Evolutionary conservation across 768 basidiomycete genomes (phyloP), one percentile per base, ranked within the genome.

Genomic region (Pleurotus salmoneostramineus): DNA sequence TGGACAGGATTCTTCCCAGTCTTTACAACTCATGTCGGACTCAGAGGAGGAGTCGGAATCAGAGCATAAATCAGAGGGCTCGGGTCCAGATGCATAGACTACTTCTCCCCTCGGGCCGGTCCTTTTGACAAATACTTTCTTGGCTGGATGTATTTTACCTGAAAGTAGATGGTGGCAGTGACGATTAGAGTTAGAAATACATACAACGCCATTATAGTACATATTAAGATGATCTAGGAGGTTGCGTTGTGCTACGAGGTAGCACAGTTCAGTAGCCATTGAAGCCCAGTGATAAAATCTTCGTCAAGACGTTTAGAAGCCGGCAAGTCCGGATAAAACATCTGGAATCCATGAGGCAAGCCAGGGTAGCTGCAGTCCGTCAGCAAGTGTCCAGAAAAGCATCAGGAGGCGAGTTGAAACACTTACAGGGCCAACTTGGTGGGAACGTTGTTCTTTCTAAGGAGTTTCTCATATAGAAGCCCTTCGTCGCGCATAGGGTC

Each of bases 401-500:
- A 7, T 15, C 17, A n/a, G 10, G 15, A 50, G 32, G 31, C 44
- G 35, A 36, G n/a, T 34, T 15, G 5, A 36, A 50, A 0, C 31
- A 61, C 62, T 49, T 48, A 68, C 66, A 65, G 36, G 35, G 63
- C 62, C 17, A 69, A 17, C 46, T 60, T 66, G 6, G 64, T 65
- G 34, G 56, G 21, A 1, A 68, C 66, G 0, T 66, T 63, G 5
- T 56, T 57, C 36, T 69, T 64, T 6, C 62, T 57, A 10, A 70
- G 58, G 3, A 63, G 34, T 37, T 61, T 58, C 36, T 63, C 69
- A 50, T 69, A 71, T 4, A 68, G 49, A 8, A 66, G 32, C 2
- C 61, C 69, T 35, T 71, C 70, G 48, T 71, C 70, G 21, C 69
- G 61, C 32, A 69, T 44, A 5, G 65, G 63, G 49, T 71, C 69